Percentiles rank a stretch among this genome's conserved stretches.
phyloP scores from a whole-genome alignment of 768 basidiomycete species.

The Boletus tomentosulus region DNA sequence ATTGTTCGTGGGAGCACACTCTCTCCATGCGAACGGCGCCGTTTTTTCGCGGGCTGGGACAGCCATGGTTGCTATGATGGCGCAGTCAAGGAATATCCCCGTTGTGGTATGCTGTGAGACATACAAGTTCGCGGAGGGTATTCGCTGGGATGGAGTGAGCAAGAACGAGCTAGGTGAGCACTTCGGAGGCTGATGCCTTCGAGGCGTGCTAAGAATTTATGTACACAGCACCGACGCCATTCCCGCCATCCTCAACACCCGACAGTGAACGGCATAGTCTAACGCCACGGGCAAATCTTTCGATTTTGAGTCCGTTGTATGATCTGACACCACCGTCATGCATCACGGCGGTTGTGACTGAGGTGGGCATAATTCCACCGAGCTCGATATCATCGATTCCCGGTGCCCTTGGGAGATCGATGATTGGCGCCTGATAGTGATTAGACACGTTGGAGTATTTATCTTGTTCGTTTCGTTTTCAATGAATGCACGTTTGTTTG shows the following conservation, averaged over 20 bases:
- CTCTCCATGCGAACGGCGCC: slow-evolving; percentile 90
- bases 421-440: slow-evolving; percentile 19
- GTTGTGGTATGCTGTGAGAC: slow-evolving; percentile 98
- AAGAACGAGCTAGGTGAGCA: slow-evolving; percentile 89
- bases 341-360: slow-evolving; percentile 95
- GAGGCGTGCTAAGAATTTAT: slow-evolving; percentile 1
- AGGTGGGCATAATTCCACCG: slow-evolving; percentile 93
- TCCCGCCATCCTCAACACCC: slow-evolving; percentile 14
- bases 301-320: slow-evolving; percentile 84
- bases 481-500: slow-evolving; percentile 19
- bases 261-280: slow-evolving; percentile 7
- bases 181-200: neutral
- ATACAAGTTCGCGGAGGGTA: slow-evolving; percentile 93
- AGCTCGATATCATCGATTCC: slow-evolving; percentile 86
- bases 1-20: slow-evolving; percentile 89
- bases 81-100: slow-evolving; percentile 82
- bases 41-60: slow-evolving; percentile 94
- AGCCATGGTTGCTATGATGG: slow-evolving; percentile 95
- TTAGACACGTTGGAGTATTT: slow-evolving; percentile 9
- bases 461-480: neutral
- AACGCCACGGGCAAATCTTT: slow-evolving; percentile 50
- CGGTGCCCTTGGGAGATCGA: slow-evolving; percentile 46
- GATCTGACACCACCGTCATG: slow-evolving; percentile 89
- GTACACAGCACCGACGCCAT: slow-evolving; percentile 27
- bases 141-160: slow-evolving; percentile 90